Evolutionary conservation across 2,329 filamentous ascomycete species (phyloP).

Genomic region (Akanthomyces muscarius): DNA sequence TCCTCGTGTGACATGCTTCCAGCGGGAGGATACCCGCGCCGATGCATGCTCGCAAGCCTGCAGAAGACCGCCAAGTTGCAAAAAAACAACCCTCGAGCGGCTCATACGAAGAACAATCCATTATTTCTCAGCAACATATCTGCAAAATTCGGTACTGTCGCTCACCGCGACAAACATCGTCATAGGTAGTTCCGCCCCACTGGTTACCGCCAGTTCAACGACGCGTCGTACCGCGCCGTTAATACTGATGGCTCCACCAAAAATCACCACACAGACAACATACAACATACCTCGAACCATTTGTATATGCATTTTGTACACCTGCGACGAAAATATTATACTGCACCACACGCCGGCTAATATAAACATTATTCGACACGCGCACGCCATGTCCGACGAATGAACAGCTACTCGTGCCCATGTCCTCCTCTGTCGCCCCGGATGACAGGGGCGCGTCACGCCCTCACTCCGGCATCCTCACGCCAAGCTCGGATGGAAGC

Average conservation of each 20-base stretch:
- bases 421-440: constrained; percentile 32
- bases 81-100: too few species aligned
- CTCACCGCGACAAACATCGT: not conserved
- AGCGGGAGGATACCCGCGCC: too few species aligned
- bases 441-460: constrained; percentile 48
- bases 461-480: constrained; percentile 40
- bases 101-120: too few species aligned
- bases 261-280: constrained; percentile 7
- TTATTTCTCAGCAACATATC: not conserved
- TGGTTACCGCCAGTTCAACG: not conserved
- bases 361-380: not conserved
- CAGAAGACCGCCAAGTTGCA: too few species aligned
- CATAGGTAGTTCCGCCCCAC: not conserved
- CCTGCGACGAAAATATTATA: not conserved
- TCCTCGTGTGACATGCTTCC: too few species aligned
- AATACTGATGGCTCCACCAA: not conserved
- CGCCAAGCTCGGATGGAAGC: constrained; percentile 37
- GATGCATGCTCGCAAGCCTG: too few species aligned
- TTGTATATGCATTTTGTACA: constrained; percentile 4
- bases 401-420: constrained; percentile 18
- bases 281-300: not conserved
- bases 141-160: not conserved
- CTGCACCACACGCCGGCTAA: not conserved
- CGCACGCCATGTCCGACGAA: constrained; percentile 6
- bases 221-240: constrained; percentile 10